Base-by-base conservation (phyloP, 2,329 filamentous ascomycete species). In the Penicillium occitanis region DNA sequence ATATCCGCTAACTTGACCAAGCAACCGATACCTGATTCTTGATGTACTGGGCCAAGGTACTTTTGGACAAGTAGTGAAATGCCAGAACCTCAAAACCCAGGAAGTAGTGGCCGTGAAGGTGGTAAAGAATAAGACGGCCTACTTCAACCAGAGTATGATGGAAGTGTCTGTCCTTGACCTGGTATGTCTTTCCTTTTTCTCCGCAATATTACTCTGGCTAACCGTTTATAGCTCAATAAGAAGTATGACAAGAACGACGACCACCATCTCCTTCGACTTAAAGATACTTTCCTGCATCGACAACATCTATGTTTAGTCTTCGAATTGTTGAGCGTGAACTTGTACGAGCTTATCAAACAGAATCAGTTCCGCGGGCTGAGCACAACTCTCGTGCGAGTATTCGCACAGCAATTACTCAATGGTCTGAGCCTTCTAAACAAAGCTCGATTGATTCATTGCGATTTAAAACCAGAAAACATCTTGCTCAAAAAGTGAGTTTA, bases 71-170 rank as follows among this genome's bases (percentile, higher is more conserved):
- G 95, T 99, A 37, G 95, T 99, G 68, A 99, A 99, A 79, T 99
- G 95, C 76, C 95, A 99, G 78, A 99, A 99, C 73, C 81, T 99
- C 73, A 97, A 97, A 81, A 98, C 95, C 0, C 93, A 97, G 77
- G 95, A 99, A 80, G 95, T 99, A 46, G 95, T 99, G 53, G 95
- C 95, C 3, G 95, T 99, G 71, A 99, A 99, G 81, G 95, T 99
- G 64, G 95, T 99, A 82, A 99, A 99, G 82, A 99, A 99, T 79
- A 90, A 94, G 73, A 99, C 95, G 1, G 95, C 95, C 44, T 99
- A 99, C 79, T 99, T 99, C 83, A 99, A 99, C 76, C 95, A 99
- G 79, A 98, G 95, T 79, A 99, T 99, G 95, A 99, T 99, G 95
- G 95, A 99, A 77, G 95, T 99, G 37, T 99, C 95, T 1, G 95